Percentiles rank a stretch among this genome's conserved stretches.
These are phyloP conservation scores for Lentinula sp. DNA, from an alignment of 768 basidiomycete genomes.

Conservation along the genomic window DNA sequence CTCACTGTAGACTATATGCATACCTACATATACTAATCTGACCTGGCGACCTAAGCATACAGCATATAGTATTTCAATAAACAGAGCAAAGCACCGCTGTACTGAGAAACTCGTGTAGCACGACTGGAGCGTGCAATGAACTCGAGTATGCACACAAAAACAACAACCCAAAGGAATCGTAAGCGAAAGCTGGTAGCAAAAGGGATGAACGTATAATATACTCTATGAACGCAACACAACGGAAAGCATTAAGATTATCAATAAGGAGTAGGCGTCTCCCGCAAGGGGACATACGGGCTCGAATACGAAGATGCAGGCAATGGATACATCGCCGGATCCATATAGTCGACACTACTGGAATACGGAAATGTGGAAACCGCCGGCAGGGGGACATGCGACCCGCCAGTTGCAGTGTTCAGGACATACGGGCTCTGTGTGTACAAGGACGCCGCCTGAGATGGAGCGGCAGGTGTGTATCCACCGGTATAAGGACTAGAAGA, in stretches of 20 bases:
- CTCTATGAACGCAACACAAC: neutral
- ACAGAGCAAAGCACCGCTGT: no score
- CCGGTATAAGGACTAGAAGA: neutral
- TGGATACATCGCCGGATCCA: neutral
- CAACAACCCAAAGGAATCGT: no score
- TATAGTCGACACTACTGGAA: neutral
- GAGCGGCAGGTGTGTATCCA: neutral
- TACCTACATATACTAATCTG: no score
- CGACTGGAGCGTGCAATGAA: no score
- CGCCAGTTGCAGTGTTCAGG: neutral
- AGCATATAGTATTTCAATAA: no score
- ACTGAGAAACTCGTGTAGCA: no score
- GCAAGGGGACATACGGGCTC: neutral
- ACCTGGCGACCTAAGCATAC: no score
- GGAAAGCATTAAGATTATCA: neutral
- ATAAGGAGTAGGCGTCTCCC: constrained; percentile 4
- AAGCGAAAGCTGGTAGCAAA: no score
- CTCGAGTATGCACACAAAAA: no score
- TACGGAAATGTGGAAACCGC: neutral
- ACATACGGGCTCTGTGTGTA: constrained; percentile 2
- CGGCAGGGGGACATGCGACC: neutral
- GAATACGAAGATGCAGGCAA: constrained; percentile 1
- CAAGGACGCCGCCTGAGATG: neutral
- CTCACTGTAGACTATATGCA: no score
- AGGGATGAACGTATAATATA: neutral